phyloP scores from a whole-genome alignment of 2,329 filamentous ascomycete genomes.

The Geosmithia flava region DNA sequence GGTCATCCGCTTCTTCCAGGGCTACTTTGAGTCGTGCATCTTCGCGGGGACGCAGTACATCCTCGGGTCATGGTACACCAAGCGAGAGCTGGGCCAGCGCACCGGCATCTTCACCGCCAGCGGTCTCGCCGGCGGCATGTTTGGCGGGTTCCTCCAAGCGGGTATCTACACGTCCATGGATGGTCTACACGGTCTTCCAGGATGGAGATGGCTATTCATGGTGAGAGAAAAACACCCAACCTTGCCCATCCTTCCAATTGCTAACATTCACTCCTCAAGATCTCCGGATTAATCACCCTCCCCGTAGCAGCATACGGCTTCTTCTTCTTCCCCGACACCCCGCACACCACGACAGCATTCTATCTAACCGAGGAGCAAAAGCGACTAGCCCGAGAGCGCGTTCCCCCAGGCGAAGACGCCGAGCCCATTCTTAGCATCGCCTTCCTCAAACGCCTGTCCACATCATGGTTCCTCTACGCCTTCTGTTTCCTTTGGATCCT shows the following conservation, averaged over 20 bases:
- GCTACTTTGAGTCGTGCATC: constrained; percentile 20
- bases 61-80: constrained; percentile 28
- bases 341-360: constrained; percentile 9
- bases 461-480: constrained; percentile 53
- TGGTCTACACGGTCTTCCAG: constrained; percentile 23
- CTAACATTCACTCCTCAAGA: constrained; percentile 2
- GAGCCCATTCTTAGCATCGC: too few relatives aligned
- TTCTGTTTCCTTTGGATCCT: constrained; percentile 58
- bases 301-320: constrained; percentile 16
- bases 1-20: constrained; percentile 29
- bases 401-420: too few relatives aligned
- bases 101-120: constrained; percentile 29
- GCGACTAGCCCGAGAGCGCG: constrained; percentile 10
- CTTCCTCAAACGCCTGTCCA: constrained; percentile 17
- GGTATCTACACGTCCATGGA: constrained; percentile 27
- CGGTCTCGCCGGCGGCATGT: constrained; percentile 28
- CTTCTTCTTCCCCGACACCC: constrained; percentile 17
- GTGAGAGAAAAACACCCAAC: too few relatives aligned
- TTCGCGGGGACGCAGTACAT: constrained; percentile 23
- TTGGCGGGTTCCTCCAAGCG: constrained; percentile 29
- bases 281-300: constrained; percentile 22
- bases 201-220: constrained; percentile 34
- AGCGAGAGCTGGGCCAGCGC: constrained; percentile 24
- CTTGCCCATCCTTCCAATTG: too few relatives aligned
- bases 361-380: constrained; percentile 4